Conservation (phyloP, 345 rosid genomes). For the Linum lewisii region DNA sequence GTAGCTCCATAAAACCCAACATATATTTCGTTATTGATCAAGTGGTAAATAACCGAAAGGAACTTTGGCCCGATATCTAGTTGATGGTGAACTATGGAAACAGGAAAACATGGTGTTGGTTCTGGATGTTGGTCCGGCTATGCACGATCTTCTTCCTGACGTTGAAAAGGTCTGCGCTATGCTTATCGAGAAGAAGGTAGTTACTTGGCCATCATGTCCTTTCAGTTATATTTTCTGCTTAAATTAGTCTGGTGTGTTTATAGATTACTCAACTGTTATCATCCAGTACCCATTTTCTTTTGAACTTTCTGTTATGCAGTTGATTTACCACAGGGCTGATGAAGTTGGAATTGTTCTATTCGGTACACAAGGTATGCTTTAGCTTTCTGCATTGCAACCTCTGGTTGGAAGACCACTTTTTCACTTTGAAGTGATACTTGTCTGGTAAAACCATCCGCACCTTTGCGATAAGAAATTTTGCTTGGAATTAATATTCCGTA, state of each 20-base stretch:
- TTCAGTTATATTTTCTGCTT: neutral
- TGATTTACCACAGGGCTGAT: constrained; percentile 59
- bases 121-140: constrained; percentile 78
- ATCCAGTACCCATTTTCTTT: neutral
- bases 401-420: neutral
- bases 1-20: neutral
- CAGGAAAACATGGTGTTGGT: constrained; percentile 74
- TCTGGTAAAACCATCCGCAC: too few relatives aligned
- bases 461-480: too few relatives aligned
- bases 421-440: neutral
- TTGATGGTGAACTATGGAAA: constrained; percentile 4
- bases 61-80: neutral
- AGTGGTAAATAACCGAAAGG: neutral
- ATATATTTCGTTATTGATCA: neutral
- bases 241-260: neutral
- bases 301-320: constrained; percentile 34
- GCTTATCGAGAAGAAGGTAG: constrained; percentile 75
- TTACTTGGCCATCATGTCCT: neutral
- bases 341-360: constrained; percentile 77
- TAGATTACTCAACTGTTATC: neutral
- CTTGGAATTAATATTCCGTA: too few relatives aligned
- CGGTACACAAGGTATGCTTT: constrained; percentile 65
- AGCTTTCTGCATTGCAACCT: constrained; percentile 1
- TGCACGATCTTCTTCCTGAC: constrained; percentile 56
- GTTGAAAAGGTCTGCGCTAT: constrained; percentile 58